Base-by-base conservation (phyloP, 306 rosid species). In the Vicia sativa region DNA sequence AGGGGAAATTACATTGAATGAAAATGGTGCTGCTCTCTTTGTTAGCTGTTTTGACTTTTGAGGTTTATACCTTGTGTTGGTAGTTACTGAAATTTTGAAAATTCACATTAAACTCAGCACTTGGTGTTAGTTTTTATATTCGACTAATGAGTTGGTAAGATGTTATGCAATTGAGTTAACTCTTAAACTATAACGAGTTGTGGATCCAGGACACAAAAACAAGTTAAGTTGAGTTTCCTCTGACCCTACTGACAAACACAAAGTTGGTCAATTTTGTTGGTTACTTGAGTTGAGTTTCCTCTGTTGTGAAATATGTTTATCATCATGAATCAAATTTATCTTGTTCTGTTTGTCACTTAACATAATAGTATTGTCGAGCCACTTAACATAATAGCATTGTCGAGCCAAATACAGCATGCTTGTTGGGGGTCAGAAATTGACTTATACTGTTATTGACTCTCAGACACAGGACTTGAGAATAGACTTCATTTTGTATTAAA, bases 401-500 rank as follows among this genome's bases (percentile, higher is more conserved):
- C 4, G 15, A 53, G 59, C 59, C 59, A 53, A 53, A 53, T 53
- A 53, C 59, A 53, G 1, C 59, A 53, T 23, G 11, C 59, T 11
- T 5, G 15, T 12, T 23, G 59, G 35, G 34, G 59, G 35, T 11
- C 35, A 53, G 6, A 31, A 11, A 11, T 53, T 53, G 59, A 53
- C 9, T 53, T 53, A 53, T 25, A 23, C 34, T 53, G 35, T 23
- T 34, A 52, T 43, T 43, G 12, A 49, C 60, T 37, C 60, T 49
- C 35, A 45, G 4, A 21, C 75, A 23, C 31, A 54, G 13, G 60
- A 62, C 28, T 13, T 16, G 54, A 18, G 57, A 62, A 62, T 45
- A 35, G 57, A 52, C 38, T 14, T 64, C 26, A 9, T 29, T 63
- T 62, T 68, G 66, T 39, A 62, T 28, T 7, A 35, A 67, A 74